A percentile compares a stretch with the other conserved stretches of the same genome.
Evolutionary conservation across 306 rosid genomes (phyloP).

Genomic region (Cucurbita pepo): DNA sequence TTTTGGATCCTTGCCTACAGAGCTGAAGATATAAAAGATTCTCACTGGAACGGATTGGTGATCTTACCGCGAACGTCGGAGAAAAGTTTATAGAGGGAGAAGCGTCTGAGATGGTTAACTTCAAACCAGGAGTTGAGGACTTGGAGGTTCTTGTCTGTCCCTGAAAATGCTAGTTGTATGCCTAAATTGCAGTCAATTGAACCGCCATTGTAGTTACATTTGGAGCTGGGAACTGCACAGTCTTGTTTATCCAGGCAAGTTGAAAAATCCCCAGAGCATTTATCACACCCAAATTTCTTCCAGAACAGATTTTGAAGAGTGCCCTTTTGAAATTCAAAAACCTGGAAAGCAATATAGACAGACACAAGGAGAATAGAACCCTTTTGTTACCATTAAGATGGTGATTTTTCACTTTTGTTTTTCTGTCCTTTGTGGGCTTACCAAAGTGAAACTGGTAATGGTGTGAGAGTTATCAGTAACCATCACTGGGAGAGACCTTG

Average conservation of each 20-base stretch:
- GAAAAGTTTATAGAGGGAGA: slow-evolving; percentile 50
- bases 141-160: slow-evolving; percentile 64
- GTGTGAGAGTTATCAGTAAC: slow-evolving; percentile 38
- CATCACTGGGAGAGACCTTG: slow-evolving; percentile 63
- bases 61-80: slow-evolving; percentile 35
- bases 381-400: neutral
- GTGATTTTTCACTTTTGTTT: neutral
- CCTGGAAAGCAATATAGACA: slow-evolving; percentile 24
- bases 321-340: slow-evolving; percentile 61
- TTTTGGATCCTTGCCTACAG: neutral
- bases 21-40: neutral
- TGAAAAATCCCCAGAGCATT: slow-evolving; percentile 31
- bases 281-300: slow-evolving; percentile 64
- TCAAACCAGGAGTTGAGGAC: slow-evolving; percentile 84
- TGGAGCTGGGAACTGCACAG: slow-evolving; percentile 50
- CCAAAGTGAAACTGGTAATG: slow-evolving; percentile 77
- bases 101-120: slow-evolving; percentile 38
- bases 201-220: slow-evolving; percentile 42
- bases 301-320: slow-evolving; percentile 62
- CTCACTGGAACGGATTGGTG: neutral
- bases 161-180: slow-evolving; percentile 70
- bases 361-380: neutral
- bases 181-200: slow-evolving; percentile 36
- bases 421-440: slow-evolving; percentile 9
- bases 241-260: slow-evolving; percentile 49